Base-by-base conservation (phyloP, 1,284 basidiomycete genomes). In the Trichosporon ovoides region DNA sequence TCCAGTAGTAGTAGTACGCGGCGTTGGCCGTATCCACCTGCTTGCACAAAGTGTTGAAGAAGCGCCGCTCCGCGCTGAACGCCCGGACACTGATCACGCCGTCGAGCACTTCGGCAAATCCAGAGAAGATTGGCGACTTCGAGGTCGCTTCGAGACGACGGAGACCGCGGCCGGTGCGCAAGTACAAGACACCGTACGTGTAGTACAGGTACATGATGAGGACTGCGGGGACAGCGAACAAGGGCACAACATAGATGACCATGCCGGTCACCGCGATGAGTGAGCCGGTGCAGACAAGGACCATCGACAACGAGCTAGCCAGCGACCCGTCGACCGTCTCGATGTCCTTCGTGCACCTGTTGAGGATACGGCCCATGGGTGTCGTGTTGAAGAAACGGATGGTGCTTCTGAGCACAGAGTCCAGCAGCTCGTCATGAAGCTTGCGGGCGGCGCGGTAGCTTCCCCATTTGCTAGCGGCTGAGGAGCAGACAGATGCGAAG, bases 81-180 rank as follows among this genome's bases (percentile, higher is more conserved):
- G 91, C 93, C 51, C 92, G 84, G 37, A 95, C 89, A n/a, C 88
- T 87, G 46, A 89, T 79, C 52, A 91, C 86, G 19, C 89, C 89
- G 53, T 80, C 82, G 37, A 92, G 79, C 13, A 91, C 79, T 70
- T 93, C 89, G 61, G 83, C 83, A 68, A 92, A 91, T 54, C 87
- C 87, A 2, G 86, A 74, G 63, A 71, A 78, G 55, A 78, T 76
- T 3, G 76, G 76, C 13, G 73, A 75, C 60, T 63, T 62, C 7
- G 64, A 59, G 51, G 74, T 78, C 16, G 76, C 71, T 73, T 91
- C 88, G 83, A 91, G 86, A 19, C 89, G 80, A 51, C 88, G 82
- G 28, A 91, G 77, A 67, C 89, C 87, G 55, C 89, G 83, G 0
- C 87, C 87, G 0, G 87, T 87, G 62, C 85, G 62, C 3, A 76